Percentiles rank a stretch among this genome's conserved stretches.
Evolutionary conservation across 768 basidiomycete species (phyloP).

Genomic region (Artomyces pyxidatus): DNA sequence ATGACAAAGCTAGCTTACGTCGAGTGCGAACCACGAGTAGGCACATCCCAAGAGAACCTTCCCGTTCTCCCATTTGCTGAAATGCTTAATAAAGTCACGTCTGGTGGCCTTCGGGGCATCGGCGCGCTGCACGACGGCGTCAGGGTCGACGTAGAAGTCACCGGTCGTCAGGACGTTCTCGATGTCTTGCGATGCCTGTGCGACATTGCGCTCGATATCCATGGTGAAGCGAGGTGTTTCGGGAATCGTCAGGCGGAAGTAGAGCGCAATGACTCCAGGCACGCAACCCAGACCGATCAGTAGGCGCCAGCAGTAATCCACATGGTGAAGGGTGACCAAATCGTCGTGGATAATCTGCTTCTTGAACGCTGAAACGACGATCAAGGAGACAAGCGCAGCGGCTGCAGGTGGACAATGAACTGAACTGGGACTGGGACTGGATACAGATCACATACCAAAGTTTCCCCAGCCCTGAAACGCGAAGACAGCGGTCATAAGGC

Average conservation of each 20-base stretch:
- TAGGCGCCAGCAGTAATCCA: constrained; percentile 81
- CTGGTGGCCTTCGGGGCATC: constrained; percentile 61
- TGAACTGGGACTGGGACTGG: background rate
- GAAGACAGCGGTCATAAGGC: constrained; percentile 88
- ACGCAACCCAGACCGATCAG: constrained; percentile 84
- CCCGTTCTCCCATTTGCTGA: constrained; percentile 65
- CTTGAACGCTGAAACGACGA: constrained; percentile 66
- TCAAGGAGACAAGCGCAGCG: constrained; percentile 57
- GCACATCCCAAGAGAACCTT: constrained; percentile 74
- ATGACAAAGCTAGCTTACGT: constrained; percentile 38
- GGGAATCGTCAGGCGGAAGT: constrained; percentile 90
- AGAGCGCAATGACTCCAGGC: constrained; percentile 73
- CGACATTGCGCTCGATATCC: constrained; percentile 82
- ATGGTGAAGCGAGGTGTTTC: constrained; percentile 90
- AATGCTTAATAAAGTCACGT: constrained; percentile 62
- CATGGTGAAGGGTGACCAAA: constrained; percentile 30
- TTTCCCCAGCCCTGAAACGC: constrained; percentile 86
- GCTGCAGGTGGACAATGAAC: constrained; percentile 25
- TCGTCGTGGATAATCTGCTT: constrained; percentile 39
- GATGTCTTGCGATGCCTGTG: constrained; percentile 68
- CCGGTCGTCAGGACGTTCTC: constrained; percentile 53
- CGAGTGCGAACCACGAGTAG: constrained; percentile 87
- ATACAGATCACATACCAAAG: constrained; percentile 40
- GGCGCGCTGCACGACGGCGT: constrained; percentile 50
- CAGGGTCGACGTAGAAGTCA: constrained; percentile 40